Evolutionary conservation across 768 basidiomycete genomes (phyloP).

Genomic region (Tephrocybe sp.): DNA sequence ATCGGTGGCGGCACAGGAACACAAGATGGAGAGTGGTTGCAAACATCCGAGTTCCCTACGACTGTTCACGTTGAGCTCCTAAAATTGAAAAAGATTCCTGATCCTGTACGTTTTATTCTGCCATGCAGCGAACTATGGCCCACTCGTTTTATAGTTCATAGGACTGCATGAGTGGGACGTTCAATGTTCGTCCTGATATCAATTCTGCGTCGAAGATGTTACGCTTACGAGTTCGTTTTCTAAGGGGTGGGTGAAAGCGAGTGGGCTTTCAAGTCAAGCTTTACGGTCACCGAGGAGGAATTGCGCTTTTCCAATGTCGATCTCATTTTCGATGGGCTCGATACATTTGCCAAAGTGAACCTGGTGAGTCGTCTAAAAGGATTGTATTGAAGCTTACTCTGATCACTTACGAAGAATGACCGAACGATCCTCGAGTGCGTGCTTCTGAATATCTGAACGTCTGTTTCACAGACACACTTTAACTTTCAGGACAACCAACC

Average conservation of each 20-base stretch:
- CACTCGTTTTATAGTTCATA: constrained; percentile 48
- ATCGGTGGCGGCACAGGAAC: constrained; percentile 60
- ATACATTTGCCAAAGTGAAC: constrained; percentile 78
- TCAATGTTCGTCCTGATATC: constrained; percentile 61
- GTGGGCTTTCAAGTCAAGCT: constrained; percentile 79
- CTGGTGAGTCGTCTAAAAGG: constrained; percentile 49
- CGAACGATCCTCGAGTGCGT: constrained; percentile 60
- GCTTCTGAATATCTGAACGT: background rate
- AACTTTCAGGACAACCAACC: constrained; percentile 64
- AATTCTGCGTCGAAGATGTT: background rate
- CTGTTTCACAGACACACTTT: background rate
- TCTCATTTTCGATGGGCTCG: constrained; percentile 87
- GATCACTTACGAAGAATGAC: constrained; percentile 57
- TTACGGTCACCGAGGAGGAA: constrained; percentile 51
- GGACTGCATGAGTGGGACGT: constrained; percentile 88
- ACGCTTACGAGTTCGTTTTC: background rate
- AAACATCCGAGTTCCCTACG: constrained; percentile 71
- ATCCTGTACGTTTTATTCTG: constrained; percentile 58
- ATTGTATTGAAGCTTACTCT: background rate
- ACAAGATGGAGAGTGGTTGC: constrained; percentile 66
- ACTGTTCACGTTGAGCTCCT: constrained; percentile 86
- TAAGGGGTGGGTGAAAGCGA: constrained; percentile 86
- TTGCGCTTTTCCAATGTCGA: constrained; percentile 54
- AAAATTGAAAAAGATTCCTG: constrained; percentile 70
- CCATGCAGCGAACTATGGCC: background rate